Evolutionary conservation across 352 stramenopile genomes (phyloP), one percentile per base, ranked within the genome.

Genomic region (Globisporangium echinulatum): DNA sequence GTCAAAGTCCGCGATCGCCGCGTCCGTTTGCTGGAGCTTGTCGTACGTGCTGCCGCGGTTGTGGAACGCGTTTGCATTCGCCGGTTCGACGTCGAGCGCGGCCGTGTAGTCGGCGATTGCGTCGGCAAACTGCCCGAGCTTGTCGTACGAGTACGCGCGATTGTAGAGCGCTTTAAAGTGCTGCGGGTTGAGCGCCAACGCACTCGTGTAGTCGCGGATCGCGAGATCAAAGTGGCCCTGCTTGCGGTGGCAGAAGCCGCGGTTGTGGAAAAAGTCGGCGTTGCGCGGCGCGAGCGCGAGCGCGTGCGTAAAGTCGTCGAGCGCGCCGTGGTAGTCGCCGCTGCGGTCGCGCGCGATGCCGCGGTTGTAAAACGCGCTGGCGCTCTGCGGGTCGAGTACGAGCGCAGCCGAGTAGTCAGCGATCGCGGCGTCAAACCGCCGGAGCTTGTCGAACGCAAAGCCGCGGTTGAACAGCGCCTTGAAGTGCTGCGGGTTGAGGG

Each of bases 161-260:
- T 96, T 95, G 65, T 96, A 96, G 25, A 92, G 69, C 47, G 88
- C 88, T 66, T 96, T 96, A 63, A 95, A 96, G 61, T 96, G 86
- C 9, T 64, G 59, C 25, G 83, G 54, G 57, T 96, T 82, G 54
- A 82, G 72, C 13, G 74, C 58, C 36, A 96, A 77, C 11, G 88
- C 86, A 8, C 70, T 66, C 40, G 72, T 84, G 71, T 95, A 96
- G 61, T 94, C 85, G 14, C 61, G 59, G 57, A 96, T 91, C 14
- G 87, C 87, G 19, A 77, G 61, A 56, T 88, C 80, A 56, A 88
- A 92, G 51, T 89, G 78, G 38, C 80, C 77, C 42, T 94, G 78
- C 64, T 91, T 91, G 50, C 82, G 78, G 54, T 94, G 82, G 60
- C 82, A 94, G 51, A 94, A 92, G 14, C 84, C 84, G 15, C 82